A percentile compares a stretch with the other conserved stretches of the same genome.
These are phyloP conservation scores for Pleurotus giganteus DNA, from an alignment of 768 basidiomycete species.

Conservation along the genomic window DNA sequence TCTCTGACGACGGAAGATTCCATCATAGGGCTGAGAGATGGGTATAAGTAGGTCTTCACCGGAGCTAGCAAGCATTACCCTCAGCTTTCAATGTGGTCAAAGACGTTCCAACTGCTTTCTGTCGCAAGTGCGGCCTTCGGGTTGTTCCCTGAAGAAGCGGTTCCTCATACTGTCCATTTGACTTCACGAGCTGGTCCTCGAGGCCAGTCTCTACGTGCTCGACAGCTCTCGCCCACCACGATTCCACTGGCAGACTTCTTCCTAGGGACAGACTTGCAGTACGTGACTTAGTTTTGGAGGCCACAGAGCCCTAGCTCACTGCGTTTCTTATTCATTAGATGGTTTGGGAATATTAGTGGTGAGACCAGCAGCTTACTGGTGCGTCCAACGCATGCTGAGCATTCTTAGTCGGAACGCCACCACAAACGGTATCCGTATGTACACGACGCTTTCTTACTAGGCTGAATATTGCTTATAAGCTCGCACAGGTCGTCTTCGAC, in stretches of 20 bases:
- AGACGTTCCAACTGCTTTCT: neutral
- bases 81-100: neutral
- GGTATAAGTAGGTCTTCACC: neutral
- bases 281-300: conserved; percentile 12
- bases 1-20: neutral
- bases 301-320: neutral
- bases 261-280: conserved; percentile 59
- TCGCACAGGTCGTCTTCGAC: conserved; percentile 51
- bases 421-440: conserved; percentile 41
- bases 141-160: neutral
- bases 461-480: neutral
- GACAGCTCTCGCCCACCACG: conserved; percentile 36
- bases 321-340: conserved; percentile 27
- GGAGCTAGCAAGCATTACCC: neutral
- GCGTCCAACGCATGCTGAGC: conserved; percentile 1
- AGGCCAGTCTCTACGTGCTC: conserved; percentile 25
- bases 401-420: conserved; percentile 48
- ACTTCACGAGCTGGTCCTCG: conserved; percentile 22
- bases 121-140: neutral
- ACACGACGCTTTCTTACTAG: neutral
- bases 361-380: conserved; percentile 4
- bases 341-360: conserved; percentile 50
- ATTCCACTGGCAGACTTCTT: conserved; percentile 52
- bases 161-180: conserved; percentile 30
- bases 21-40: neutral